Conservation (phyloP, 2,329 filamentous ascomycete species). For the Parascedosporium putredinis region DNA sequence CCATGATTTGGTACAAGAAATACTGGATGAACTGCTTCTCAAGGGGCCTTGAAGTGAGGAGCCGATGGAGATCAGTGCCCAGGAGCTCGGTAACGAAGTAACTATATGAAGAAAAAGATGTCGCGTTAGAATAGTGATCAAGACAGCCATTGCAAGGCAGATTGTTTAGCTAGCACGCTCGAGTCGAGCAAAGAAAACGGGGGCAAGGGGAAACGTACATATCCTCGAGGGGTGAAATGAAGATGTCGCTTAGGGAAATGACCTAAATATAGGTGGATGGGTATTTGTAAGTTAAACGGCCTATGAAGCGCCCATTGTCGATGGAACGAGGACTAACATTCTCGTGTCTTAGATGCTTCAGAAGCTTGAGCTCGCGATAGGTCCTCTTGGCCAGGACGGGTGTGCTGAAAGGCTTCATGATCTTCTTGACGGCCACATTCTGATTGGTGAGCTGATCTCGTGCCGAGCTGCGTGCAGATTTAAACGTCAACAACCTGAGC, state of each 20-base stretch:
- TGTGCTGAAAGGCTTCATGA: constrained; percentile 99
- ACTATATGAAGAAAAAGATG: constrained; percentile 31
- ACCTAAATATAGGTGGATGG: constrained; percentile 45
- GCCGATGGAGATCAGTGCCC: constrained; percentile 89
- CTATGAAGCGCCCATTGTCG: neutral
- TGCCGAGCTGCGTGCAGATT: constrained; percentile 56
- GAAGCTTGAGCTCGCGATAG: constrained; percentile 91
- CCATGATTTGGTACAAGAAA: constrained; percentile 97
- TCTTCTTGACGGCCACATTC: constrained; percentile 98
- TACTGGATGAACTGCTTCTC: constrained; percentile 99
- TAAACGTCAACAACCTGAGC: neutral
- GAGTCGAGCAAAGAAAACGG: constrained; percentile 8
- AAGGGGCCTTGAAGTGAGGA: constrained; percentile 87
- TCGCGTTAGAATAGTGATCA: constrained; percentile 11
- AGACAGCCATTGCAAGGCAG: no score
- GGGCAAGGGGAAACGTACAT: constrained; percentile 53
- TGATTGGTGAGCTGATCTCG: constrained; percentile 96
- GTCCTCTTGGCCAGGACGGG: constrained; percentile 95
- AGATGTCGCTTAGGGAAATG: constrained; percentile 97
- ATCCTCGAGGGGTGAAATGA: constrained; percentile 97
- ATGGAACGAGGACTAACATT: constrained; percentile 50
- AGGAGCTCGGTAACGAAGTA: constrained; percentile 98
- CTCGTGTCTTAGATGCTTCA: constrained; percentile 94
- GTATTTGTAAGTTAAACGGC: neutral
- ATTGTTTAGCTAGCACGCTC: no score